Base-by-base conservation (phyloP, 2,329 filamentous ascomycete genomes). In the Chaetomium olivaceum region DNA sequence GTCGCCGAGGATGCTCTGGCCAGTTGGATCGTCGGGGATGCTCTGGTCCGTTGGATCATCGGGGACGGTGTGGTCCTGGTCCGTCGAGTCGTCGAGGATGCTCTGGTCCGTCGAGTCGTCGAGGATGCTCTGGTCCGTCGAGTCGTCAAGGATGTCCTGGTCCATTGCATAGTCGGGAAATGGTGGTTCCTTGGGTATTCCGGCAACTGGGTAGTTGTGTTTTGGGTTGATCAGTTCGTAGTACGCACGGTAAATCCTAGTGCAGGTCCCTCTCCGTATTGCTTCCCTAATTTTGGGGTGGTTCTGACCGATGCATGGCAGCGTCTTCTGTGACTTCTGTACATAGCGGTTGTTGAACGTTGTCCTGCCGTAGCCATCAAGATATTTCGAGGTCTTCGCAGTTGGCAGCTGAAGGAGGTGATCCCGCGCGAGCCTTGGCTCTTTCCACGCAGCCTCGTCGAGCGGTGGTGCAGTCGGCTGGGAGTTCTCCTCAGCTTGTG, bases 131-230 rank as follows among this genome's bases (percentile, higher is more conserved):
- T 29, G 27, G 27, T 29, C 27, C 27, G 27, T 29, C 27, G 27
- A 29, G 27, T 29, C 27, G 27, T 29, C 27, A 27, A 16, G 33
- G 33, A 16, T 16, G 11, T 25, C 25, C 9, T 36, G 29, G 33
- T 4, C 27, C 9, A 19, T 14, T n/a, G 9, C 11, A 11, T n/a
- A 7, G 8, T 27, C 27, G 16, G 39, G 1, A n/a, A 27, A 50
- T 9, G n/a, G 16, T n/a, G 43, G 25, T 19, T 64, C 58, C 12
- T 11, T 14, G 16, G 65, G 48, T 0, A 51, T 46, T 11, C 71
- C 71, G 21, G 71, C 71, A 11, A 71, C 39, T 2, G 71, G 71
- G 6, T 69, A 56, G 64, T 69, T 71, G 55, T 65, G 31, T 14
- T 55, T 39, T 6, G 67, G 67, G 19, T 50, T 21, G 12, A 70